These are phyloP conservation scores for Sclerotinia spermophila DNA, from an alignment of 2,329 filamentous ascomycete genomes.

Conservation along the genomic window DNA sequence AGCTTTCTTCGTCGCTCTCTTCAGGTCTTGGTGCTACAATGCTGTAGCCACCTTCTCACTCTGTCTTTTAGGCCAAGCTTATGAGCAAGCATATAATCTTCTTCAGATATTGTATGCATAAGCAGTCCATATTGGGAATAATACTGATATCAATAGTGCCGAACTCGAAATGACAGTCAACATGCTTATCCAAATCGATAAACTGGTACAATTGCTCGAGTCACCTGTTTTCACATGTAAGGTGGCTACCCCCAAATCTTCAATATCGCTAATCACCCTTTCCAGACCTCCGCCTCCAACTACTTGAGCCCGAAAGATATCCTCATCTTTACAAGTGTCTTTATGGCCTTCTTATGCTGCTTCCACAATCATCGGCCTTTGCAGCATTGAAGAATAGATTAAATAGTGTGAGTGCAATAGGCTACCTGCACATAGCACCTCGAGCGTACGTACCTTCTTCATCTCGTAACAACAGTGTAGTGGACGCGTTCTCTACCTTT, in stretches of 20 bases:
- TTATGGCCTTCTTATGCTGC: constrained; percentile 93
- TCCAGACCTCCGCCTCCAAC: constrained; percentile 83
- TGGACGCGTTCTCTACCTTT: constrained; percentile 35
- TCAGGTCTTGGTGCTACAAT: constrained; percentile 97
- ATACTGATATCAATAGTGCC: constrained; percentile 54
- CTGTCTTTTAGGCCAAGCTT: constrained; percentile 91
- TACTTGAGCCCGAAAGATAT: constrained; percentile 91
- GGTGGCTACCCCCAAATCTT: constrained; percentile 34
- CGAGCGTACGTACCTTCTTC: constrained; percentile 61
- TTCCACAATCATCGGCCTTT: constrained; percentile 97
- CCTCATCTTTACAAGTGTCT: constrained; percentile 97
- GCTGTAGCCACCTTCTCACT: constrained; percentile 96
- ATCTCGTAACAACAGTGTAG: constrained; percentile 38
- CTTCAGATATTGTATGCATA: constrained; percentile 78
- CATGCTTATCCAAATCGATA: constrained; percentile 97
- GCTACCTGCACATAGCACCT: constrained; percentile 81
- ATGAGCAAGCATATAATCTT: constrained; percentile 95
- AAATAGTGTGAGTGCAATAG: constrained; percentile 96
- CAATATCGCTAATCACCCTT: constrained; percentile 22
- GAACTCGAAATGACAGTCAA: constrained; percentile 99
- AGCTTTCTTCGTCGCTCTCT: constrained; percentile 89
- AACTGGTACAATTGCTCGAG: constrained; percentile 92
- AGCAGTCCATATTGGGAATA: not conserved
- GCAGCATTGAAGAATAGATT: constrained; percentile 93
- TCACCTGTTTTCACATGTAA: constrained; percentile 96